Evolutionary conservation across 352 stramenopile species (phyloP).

Genomic region (Globisporangium abappressorium): DNA sequence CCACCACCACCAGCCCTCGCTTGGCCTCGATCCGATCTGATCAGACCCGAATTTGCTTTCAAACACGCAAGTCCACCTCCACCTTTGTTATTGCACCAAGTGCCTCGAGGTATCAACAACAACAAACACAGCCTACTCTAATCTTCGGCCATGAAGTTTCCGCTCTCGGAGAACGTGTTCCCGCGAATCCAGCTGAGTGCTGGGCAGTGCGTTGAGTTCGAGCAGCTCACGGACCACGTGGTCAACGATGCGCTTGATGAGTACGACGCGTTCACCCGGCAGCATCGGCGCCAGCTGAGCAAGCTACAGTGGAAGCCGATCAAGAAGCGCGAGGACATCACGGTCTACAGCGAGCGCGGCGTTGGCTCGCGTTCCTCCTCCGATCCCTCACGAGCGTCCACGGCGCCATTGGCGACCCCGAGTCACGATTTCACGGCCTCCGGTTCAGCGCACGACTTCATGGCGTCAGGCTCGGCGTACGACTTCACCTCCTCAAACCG

Average conservation of each 20-base stretch:
- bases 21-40: neutral
- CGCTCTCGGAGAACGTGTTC: constrained; percentile 27
- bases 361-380: constrained; percentile 2
- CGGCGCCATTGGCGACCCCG: neutral
- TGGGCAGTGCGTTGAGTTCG: constrained; percentile 27
- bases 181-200: constrained; percentile 24
- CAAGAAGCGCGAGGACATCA: constrained; percentile 46
- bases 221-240: constrained; percentile 28
- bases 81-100: neutral
- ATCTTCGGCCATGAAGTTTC: constrained; percentile 27
- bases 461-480: neutral
- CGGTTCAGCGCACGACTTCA: neutral
- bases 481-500: neutral
- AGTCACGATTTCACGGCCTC: neutral
- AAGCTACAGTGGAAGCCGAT: constrained; percentile 43
- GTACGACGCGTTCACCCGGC: constrained; percentile 23
- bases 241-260: constrained; percentile 30
- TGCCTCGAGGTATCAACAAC: neutral
- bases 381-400: neutral
- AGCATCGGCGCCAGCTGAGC: constrained; percentile 32
- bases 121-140: no score
- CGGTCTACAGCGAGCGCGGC: constrained; percentile 42
- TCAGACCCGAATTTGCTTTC: constrained; percentile 4
- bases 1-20: neutral
- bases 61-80: constrained; percentile 1